phyloP scores from a whole-genome alignment of 345 rosid genomes.

The Eucalyptus caleyi region DNA sequence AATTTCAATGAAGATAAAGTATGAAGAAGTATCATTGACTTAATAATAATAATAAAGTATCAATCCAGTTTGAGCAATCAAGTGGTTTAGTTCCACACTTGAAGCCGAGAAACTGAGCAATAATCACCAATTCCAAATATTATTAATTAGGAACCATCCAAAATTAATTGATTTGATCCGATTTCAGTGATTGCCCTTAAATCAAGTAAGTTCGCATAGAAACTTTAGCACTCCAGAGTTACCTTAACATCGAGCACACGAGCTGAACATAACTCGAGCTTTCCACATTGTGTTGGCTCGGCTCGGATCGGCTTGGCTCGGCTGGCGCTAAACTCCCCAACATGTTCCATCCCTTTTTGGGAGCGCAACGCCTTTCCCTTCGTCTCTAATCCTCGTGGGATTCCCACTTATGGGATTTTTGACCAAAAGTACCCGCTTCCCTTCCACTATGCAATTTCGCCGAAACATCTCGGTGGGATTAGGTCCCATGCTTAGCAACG shows the following conservation, averaged over 20 bases:
- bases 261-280: background rate
- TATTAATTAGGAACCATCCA: too few species aligned
- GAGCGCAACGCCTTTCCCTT: background rate
- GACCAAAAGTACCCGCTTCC: background rate
- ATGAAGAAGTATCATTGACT: background rate
- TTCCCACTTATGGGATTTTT: background rate
- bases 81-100: background rate
- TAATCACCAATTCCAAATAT: background rate
- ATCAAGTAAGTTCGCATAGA: fast-evolving
- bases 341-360: background rate
- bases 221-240: background rate
- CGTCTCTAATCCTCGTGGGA: background rate
- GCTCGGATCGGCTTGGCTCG: background rate
- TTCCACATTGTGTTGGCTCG: background rate
- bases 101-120: fast-evolving
- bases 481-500: background rate
- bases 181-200: fast-evolving
- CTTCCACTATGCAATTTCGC: background rate
- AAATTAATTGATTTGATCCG: fast-evolving
- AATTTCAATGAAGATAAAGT: background rate
- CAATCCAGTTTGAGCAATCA: background rate
- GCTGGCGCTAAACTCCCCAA: background rate
- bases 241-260: background rate
- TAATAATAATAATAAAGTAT: background rate
- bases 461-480: background rate